A percentile compares a stretch with the other conserved stretches of the same genome.
Conservation (phyloP, 1,139 yeast genomes). For the Candida freyschussii region DNA sequence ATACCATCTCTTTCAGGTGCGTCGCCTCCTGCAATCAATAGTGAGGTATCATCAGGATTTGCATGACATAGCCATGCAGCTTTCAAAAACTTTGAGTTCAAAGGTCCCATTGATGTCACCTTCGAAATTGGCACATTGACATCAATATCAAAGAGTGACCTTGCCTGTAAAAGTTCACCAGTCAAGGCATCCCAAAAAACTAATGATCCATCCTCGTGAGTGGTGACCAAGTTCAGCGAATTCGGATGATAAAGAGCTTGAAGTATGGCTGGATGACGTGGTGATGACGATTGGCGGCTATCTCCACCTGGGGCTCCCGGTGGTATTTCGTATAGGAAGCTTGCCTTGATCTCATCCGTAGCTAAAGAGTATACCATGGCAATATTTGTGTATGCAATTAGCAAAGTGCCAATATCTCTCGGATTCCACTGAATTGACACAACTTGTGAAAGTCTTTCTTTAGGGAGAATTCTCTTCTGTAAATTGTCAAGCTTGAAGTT, state of each 20-base stretch:
- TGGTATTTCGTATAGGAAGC: constrained; percentile 55
- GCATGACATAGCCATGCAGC: constrained; percentile 70
- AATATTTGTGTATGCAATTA: constrained; percentile 67
- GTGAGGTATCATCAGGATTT: constrained; percentile 75
- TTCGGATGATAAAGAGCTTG: constrained; percentile 88
- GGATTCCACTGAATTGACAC: constrained; percentile 76
- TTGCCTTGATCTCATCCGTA: constrained; percentile 50
- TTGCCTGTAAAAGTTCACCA: constrained; percentile 68
- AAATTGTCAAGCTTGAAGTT: constrained; percentile 67
- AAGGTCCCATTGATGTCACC: constrained; percentile 2
- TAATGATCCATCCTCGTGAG: constrained; percentile 75
- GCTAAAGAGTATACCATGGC: constrained; percentile 69
- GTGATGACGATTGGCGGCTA: constrained; percentile 37
- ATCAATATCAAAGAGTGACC: constrained; percentile 62
- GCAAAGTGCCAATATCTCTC: constrained; percentile 73
- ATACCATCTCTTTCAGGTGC: constrained; percentile 36
- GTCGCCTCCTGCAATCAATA: constrained; percentile 70
- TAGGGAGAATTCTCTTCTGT: constrained; percentile 44
- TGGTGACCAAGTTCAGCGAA: constrained; percentile 77
- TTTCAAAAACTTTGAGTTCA: constrained; percentile 24
- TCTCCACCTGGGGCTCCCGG: constrained; percentile 64
- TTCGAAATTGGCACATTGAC: constrained; percentile 45
- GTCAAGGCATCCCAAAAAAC: constrained; percentile 90
- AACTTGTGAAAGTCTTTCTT: constrained; percentile 48
- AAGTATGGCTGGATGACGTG: constrained; percentile 45